Percentiles rank a stretch among this genome's conserved stretches.
Conservation (phyloP, 202 grass and related monocot species). For the Hordeum pubiflorum region DNA sequence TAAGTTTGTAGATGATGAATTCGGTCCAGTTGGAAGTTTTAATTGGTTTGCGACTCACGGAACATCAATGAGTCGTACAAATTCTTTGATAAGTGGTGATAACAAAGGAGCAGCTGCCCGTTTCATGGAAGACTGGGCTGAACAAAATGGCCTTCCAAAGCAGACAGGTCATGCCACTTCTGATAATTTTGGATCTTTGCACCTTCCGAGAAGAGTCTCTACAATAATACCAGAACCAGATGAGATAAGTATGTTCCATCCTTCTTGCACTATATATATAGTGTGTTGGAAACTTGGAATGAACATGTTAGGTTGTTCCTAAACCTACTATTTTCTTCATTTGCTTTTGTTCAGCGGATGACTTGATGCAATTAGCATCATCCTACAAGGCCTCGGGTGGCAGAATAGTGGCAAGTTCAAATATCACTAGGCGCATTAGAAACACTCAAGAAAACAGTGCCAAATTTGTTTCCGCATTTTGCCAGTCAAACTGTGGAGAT, state of each 20-base stretch:
- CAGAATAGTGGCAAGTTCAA: slow-evolving; percentile 51
- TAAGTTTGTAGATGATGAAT: slow-evolving; percentile 83
- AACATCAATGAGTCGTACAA: slow-evolving; percentile 98
- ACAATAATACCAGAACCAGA: slow-evolving; percentile 86
- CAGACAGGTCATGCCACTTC: slow-evolving; percentile 15
- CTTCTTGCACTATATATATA: neutral
- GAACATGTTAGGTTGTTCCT: neutral
- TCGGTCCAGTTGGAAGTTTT: slow-evolving; percentile 84
- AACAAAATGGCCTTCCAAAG: slow-evolving; percentile 57
- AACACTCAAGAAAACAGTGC: slow-evolving; percentile 37
- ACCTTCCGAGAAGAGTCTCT: slow-evolving; percentile 63
- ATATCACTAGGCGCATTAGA: slow-evolving; percentile 54
- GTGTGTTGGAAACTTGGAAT: slow-evolving; percentile 7
- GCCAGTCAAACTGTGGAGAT: slow-evolving; percentile 97
- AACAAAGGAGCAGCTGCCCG: slow-evolving; percentile 95
- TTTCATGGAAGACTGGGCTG: slow-evolving; percentile 97
- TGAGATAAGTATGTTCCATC: slow-evolving; percentile 55
- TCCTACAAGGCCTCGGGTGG: slow-evolving; percentile 81
- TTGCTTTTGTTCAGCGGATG: slow-evolving; percentile 54
- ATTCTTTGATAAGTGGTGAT: slow-evolving; percentile 92
- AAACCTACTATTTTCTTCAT: neutral
- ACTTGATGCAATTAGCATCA: slow-evolving; percentile 72
- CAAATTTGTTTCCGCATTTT: slow-evolving; percentile 95
- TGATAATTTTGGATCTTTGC: slow-evolving; percentile 27
- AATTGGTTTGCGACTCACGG: slow-evolving; percentile 99